Base-by-base conservation (phyloP, 2,329 filamentous ascomycete species). In the Fusarium torulosum region DNA sequence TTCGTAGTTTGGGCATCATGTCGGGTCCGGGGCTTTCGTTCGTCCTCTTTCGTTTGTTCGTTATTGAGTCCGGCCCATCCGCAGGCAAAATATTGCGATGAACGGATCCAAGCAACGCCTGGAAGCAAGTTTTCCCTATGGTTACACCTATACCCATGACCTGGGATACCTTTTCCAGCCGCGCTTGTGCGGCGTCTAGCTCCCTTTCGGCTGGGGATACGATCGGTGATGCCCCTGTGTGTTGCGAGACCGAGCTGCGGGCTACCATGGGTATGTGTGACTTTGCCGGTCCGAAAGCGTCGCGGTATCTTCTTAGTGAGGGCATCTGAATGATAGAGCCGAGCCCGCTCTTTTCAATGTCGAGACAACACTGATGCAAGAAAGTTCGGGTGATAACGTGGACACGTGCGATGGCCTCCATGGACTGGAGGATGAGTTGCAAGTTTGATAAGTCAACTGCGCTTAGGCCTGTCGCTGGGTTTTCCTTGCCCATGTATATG, bases 371-470 rank as follows among this genome's bases (percentile, higher is more conserved):
- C 75, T 97, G 94, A 13, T 91, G 89, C n/a, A 97, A 81, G 75
- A 97, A 97, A 0, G 92, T 92, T 43, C 91, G 88, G 0, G 93
- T 94, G 29, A 97, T 86, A 2, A 88, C 83, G 72, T 96, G 94
- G 54, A 88, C 87, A 37, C 86, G 85, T 50, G 91, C 91, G 62
- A 97, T 84, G 3, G 89, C 87, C 52, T 92, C 89, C 88, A 97
- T 94, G 6, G 91, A 91, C 19, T 87, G 84, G 6, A 97, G 80
- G 38, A 97, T 82, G 69, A 95, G 93, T 72, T 95, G 89, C 7
- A 97, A 83, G 47, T 85, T 85, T 10, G 79, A 77, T 10, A 76
- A 69, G 42, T 82, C 74, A 6, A 75, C 71, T 19, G 81, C 82
- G 72, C 84, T 87, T 70, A 85, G 86, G 70, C 81, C 84, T 68